These are phyloP conservation scores for Acer yangbiense DNA, from an alignment of 345 rosid genomes.

Conservation along the genomic window DNA sequence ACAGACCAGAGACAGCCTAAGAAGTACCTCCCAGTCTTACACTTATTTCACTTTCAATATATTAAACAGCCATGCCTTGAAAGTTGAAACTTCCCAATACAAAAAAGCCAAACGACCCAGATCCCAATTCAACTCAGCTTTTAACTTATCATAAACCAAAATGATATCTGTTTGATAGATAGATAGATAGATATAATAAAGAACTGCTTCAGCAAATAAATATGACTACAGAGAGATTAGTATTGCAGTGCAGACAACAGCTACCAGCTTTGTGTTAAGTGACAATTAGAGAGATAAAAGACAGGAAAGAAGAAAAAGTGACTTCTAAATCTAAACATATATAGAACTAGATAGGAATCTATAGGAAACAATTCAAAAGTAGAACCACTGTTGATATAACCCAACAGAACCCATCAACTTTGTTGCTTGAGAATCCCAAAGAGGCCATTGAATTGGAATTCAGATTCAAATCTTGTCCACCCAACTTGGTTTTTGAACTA, in stretches of 20 bases:
- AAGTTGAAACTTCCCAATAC: background rate
- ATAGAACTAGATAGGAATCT: background rate
- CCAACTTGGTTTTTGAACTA: slow-evolving; percentile 39
- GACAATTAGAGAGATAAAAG: background rate
- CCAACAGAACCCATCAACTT: slow-evolving; percentile 24
- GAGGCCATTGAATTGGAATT: slow-evolving; percentile 34
- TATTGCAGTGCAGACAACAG: background rate
- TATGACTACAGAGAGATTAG: background rate
- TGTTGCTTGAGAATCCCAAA: slow-evolving; percentile 45
- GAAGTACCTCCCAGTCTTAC: background rate
- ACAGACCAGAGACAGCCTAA: background rate
- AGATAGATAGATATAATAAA: background rate
- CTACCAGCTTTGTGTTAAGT: slow-evolving; percentile 14
- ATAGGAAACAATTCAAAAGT: slow-evolving; percentile 19
- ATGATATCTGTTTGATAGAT: too few relatives aligned
- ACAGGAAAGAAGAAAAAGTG: background rate
- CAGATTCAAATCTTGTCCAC: slow-evolving; percentile 23
- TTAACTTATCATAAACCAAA: slow-evolving; percentile 1
- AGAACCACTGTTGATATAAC: slow-evolving; percentile 24
- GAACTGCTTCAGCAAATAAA: background rate
- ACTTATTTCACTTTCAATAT: slow-evolving; percentile 14
- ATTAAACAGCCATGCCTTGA: slow-evolving; percentile 20
- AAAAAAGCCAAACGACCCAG: background rate
- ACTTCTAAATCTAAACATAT: slow-evolving; percentile 7
- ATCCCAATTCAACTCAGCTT: slow-evolving; percentile 12